phyloP scores from a whole-genome alignment of 768 basidiomycete genomes.

The Podaxis pistillaris region DNA sequence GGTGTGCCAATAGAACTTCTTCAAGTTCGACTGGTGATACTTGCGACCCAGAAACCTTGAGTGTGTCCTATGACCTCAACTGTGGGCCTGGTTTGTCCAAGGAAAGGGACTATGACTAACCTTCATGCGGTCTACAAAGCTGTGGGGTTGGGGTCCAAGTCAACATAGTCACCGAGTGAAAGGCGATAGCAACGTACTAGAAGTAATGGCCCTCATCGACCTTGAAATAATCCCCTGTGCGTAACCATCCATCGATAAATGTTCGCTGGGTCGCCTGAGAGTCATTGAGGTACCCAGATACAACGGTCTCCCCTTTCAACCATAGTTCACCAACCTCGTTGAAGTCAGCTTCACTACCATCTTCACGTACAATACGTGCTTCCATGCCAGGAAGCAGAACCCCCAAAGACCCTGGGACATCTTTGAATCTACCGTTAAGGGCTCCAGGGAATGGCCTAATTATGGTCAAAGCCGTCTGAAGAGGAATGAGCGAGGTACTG shows the following conservation, averaged over 20 bases:
- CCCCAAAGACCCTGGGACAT: slow-evolving; percentile 45
- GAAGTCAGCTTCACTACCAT: slow-evolving; percentile 49
- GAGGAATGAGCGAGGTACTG: neutral
- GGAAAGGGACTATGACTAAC: slow-evolving; percentile 28
- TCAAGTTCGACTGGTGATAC: slow-evolving; percentile 85
- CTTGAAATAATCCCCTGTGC: slow-evolving; percentile 68
- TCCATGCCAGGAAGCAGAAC: slow-evolving; percentile 62
- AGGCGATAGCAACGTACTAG: slow-evolving; percentile 43
- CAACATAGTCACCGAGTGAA: neutral
- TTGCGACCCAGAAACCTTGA: slow-evolving; percentile 77
- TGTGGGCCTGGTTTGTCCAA: no score
- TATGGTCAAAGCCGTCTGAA: slow-evolving; percentile 54
- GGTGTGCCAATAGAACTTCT: slow-evolving; percentile 57
- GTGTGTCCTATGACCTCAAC: slow-evolving; percentile 51
- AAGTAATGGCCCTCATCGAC: slow-evolving; percentile 58
- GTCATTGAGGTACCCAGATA: slow-evolving; percentile 72
- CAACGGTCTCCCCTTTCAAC: slow-evolving; percentile 52
- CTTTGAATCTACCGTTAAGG: slow-evolving; percentile 40
- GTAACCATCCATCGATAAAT: slow-evolving; percentile 71
- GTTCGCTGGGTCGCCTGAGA: slow-evolving; percentile 60
- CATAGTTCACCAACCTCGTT: slow-evolving; percentile 69
- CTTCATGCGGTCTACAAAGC: slow-evolving; percentile 74
- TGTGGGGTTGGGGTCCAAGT: slow-evolving; percentile 22
- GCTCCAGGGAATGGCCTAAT: slow-evolving; percentile 40
- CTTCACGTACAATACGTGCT: slow-evolving; percentile 55